Base-by-base conservation (phyloP, 2,329 filamentous ascomycete genomes). In the Emericellopsis cladophorae region DNA sequence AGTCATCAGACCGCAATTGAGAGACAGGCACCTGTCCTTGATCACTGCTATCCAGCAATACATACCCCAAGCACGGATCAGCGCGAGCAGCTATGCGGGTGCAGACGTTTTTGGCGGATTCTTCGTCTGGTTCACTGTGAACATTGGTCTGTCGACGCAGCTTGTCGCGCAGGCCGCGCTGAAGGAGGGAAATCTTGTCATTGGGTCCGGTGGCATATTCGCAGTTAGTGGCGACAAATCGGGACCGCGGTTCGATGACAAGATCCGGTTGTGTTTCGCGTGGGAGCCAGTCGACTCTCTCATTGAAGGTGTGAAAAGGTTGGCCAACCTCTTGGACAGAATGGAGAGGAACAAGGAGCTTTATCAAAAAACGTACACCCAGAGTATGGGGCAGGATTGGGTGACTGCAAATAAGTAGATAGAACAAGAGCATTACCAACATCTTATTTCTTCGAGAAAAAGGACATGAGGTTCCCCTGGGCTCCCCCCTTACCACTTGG, bases 391-490 rank as follows among this genome's bases (percentile, higher is more conserved):
- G 11, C 42, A 37, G 32, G 45, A 47, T 35, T 45, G 49, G 9
- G 43, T 54, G 31, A 46, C 51, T 44, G 40, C 46, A 33, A 48
- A 47, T 40, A 56, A 56, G 49, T 57, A 45, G 21, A 31, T 16
- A n/a, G 15, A 31, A 26, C 26, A 29, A 15, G 18, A 32, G 10
- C 16, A 21, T 11, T 4, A 31, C 5, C 29, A 12, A 26, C 39
- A 31, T 11, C 12, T 46, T 49, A 84, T 54, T 88, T 92, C 67
- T 93, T 95, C 34, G 74, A 72, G 59, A 95, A 95, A 62, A 95
- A 95, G 1, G 81, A 87, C 81, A 89, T 94, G 54, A 95, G 94
- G 56, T 71, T 94, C 4, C 88, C 87, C 53, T 87, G 81, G 26
- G 26, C 26, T 3, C 74, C 57, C 7, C 62, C 60, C 54, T 86